Conservation (phyloP, 2,329 filamentous ascomycete species). For the Aspergillus candidus region DNA sequence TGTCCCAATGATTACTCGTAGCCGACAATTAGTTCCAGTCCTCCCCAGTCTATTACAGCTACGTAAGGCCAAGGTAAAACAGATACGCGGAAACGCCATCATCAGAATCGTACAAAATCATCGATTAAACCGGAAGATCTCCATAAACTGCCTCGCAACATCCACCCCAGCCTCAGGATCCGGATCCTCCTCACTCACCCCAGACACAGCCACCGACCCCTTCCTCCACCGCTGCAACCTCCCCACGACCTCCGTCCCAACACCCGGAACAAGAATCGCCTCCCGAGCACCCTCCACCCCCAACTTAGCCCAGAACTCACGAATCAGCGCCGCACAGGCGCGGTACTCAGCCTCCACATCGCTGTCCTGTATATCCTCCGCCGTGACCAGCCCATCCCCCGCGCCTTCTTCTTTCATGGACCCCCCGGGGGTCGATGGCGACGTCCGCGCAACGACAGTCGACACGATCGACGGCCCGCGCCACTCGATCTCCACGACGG, state of each 20-base stretch:
- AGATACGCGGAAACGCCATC: too few relatives aligned
- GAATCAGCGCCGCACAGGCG: slow-evolving; percentile 31
- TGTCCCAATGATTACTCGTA: slow-evolving; percentile 8
- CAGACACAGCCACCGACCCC: background rate
- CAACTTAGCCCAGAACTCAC: slow-evolving; percentile 37
- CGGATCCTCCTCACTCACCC: slow-evolving; percentile 21
- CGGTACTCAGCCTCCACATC: slow-evolving; percentile 36
- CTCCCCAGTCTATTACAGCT: too few relatives aligned
- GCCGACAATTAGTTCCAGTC: background rate
- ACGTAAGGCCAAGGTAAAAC: too few relatives aligned
- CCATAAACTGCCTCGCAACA: slow-evolving; percentile 42
- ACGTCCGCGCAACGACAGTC: slow-evolving; percentile 13
- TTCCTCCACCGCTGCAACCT: slow-evolving; percentile 19
- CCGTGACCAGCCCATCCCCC: slow-evolving; percentile 24
- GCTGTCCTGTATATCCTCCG: slow-evolving; percentile 27
- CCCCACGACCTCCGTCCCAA: slow-evolving; percentile 34
- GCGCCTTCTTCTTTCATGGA: slow-evolving; percentile 1
- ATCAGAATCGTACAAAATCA: slow-evolving; percentile 9
- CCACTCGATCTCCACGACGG: slow-evolving; percentile 43
- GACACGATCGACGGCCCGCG: slow-evolving; percentile 31
- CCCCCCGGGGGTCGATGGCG: background rate
- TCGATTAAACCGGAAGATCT: slow-evolving; percentile 40
- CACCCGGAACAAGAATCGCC: slow-evolving; percentile 37
- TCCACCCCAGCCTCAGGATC: slow-evolving; percentile 34
- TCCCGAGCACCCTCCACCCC: slow-evolving; percentile 34